Conservation (phyloP, 2,329 filamentous ascomycete genomes). For the Pseudophaeomoniella oleicola region DNA sequence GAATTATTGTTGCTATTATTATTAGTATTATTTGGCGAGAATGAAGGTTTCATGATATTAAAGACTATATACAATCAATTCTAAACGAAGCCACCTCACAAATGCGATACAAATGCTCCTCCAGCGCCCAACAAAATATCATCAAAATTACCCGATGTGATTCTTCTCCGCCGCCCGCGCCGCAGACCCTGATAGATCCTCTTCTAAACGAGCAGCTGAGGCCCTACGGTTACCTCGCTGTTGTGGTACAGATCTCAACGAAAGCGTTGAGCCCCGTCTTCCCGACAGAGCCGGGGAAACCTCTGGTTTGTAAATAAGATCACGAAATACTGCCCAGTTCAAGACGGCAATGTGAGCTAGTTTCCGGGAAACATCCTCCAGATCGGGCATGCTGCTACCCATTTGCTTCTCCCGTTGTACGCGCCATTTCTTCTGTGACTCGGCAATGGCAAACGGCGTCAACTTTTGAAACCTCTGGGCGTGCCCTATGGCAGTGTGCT, state of each 20-base stretch:
- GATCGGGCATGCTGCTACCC: slow-evolving; percentile 13
- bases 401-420: slow-evolving; percentile 6
- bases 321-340: slow-evolving; percentile 81
- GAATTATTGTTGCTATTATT: no score
- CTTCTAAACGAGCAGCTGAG: not conserved
- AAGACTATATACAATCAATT: no score
- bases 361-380: slow-evolving; percentile 49
- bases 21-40: no score
- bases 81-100: no score
- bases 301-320: slow-evolving; percentile 46
- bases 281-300: not conserved
- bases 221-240: not conserved
- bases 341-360: slow-evolving; percentile 72
- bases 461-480: slow-evolving; percentile 24
- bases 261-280: not conserved
- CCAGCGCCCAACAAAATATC: no score
- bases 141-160: not conserved
- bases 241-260: not conserved
- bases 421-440: slow-evolving; percentile 20
- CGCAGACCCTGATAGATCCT: not conserved
- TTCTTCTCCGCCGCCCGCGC: not conserved
- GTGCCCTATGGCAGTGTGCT: slow-evolving; percentile 16
- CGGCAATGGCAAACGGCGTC: slow-evolving; percentile 27
- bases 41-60: no score
- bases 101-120: no score